Percentiles rank a stretch among this genome's conserved stretches.
phyloP scores from a whole-genome alignment of 805 yeast genomes.

The Myxozyma melibiosi region DNA sequence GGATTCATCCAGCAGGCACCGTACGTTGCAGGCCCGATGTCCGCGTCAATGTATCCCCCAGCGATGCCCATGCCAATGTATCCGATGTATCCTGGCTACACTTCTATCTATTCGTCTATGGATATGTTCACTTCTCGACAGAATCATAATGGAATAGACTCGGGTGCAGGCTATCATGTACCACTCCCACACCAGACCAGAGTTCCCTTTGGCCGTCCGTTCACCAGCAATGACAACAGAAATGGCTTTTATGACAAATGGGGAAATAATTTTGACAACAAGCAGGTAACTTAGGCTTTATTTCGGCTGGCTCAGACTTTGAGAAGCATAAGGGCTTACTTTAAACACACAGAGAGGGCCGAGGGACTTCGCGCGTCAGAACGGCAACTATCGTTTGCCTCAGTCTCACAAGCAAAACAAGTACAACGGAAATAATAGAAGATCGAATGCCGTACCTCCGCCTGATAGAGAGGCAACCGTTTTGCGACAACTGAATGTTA shows the following conservation, averaged over 20 bases:
- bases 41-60: slow-evolving; percentile 18
- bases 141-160: slow-evolving; percentile 2
- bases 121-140: slow-evolving; percentile 10
- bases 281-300: no score
- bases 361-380: background rate
- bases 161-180: slow-evolving; percentile 1
- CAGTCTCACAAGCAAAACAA: background rate
- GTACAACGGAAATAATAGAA: background rate
- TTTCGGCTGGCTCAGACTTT: no score
- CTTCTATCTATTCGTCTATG: slow-evolving; percentile 8
- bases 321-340: background rate
- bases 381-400: background rate
- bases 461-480: background rate
- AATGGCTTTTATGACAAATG: background rate
- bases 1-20: slow-evolving; percentile 5
- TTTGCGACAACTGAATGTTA: background rate
- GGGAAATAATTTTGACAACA: no score
- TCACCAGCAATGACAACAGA: background rate
- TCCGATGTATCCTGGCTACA: slow-evolving; percentile 23
- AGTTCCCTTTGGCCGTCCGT: slow-evolving; percentile 4
- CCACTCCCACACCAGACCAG: slow-evolving; percentile 5
- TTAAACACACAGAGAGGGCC: background rate
- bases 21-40: slow-evolving; percentile 5
- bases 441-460: background rate
- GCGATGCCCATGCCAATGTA: slow-evolving; percentile 21